A percentile compares a stretch with the other conserved stretches of the same genome.
Conservation (phyloP, 2,329 filamentous ascomycete species). For the Microsporum canis region DNA sequence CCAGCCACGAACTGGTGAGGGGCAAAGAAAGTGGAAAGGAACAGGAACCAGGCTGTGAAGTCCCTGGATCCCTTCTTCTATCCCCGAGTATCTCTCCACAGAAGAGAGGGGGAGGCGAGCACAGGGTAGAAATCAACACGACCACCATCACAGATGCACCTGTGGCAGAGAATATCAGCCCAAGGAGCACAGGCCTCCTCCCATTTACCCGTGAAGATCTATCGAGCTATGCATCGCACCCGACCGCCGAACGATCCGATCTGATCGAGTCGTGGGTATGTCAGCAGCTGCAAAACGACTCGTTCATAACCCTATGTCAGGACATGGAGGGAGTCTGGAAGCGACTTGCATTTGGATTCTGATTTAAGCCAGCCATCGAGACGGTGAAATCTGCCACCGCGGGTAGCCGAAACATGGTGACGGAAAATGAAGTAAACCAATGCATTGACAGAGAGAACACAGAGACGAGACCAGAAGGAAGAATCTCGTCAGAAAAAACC, state of each 20-base stretch:
- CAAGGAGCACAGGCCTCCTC: not conserved
- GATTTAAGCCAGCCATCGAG: not conserved
- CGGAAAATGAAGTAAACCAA: not conserved
- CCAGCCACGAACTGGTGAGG: not conserved
- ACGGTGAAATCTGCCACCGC: not conserved
- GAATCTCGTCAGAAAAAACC: not conserved
- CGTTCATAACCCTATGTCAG: constrained; percentile 30
- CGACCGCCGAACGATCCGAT: constrained; percentile 23
- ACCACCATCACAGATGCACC: not conserved
- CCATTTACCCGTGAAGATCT: constrained; percentile 17
- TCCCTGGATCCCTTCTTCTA: not conserved
- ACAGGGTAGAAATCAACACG: not conserved
- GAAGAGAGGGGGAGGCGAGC: not conserved
- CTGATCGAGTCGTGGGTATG: constrained; percentile 34
- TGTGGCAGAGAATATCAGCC: not conserved
- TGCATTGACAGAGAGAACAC: not conserved
- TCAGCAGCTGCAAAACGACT: constrained; percentile 30
- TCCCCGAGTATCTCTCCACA: not conserved
- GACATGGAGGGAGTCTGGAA: constrained; percentile 33
- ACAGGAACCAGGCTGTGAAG: not conserved
- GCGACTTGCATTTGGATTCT: constrained; percentile 29
- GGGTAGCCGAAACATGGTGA: not conserved
- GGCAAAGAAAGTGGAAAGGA: constrained; percentile 1
- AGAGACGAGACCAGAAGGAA: not conserved
- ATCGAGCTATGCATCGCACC: constrained; percentile 22